Evolutionary conservation across 495 filamentous ascomycete species (phyloP).

Genomic region (Parathielavia hyrcaniae): DNA sequence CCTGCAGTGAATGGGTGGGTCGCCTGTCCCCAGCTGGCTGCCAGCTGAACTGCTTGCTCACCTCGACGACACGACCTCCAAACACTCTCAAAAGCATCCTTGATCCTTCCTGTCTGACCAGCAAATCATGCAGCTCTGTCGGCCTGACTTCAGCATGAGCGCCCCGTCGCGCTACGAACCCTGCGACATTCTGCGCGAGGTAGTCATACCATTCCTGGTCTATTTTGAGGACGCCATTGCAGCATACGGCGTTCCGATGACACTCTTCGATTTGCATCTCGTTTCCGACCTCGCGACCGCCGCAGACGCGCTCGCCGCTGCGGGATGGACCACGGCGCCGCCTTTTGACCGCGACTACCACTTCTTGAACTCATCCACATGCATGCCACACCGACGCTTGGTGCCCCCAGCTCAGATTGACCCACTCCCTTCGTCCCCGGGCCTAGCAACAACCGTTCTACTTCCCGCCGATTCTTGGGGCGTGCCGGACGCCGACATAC

Average conservation of each 20-base stretch:
- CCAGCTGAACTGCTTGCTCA: no score
- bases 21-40: no score
- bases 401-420: neutral
- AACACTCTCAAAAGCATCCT: no score
- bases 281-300: neutral
- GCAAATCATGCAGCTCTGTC: neutral
- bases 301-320: neutral
- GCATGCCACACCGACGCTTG: neutral
- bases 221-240: conserved; percentile 9
- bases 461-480: neutral
- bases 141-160: neutral
- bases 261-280: conserved; percentile 1
- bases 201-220: neutral
- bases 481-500: neutral
- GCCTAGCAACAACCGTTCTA: neutral
- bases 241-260: conserved; percentile 2
- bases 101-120: no score
- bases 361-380: neutral
- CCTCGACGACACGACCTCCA: no score
- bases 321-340: neutral
- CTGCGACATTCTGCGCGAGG: neutral
- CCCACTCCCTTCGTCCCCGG: neutral
- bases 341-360: neutral
- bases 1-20: no score
- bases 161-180: neutral